Evolutionary conservation across 805 yeast genomes (phyloP).

Genomic region (Pichia membranifaciens): DNA sequence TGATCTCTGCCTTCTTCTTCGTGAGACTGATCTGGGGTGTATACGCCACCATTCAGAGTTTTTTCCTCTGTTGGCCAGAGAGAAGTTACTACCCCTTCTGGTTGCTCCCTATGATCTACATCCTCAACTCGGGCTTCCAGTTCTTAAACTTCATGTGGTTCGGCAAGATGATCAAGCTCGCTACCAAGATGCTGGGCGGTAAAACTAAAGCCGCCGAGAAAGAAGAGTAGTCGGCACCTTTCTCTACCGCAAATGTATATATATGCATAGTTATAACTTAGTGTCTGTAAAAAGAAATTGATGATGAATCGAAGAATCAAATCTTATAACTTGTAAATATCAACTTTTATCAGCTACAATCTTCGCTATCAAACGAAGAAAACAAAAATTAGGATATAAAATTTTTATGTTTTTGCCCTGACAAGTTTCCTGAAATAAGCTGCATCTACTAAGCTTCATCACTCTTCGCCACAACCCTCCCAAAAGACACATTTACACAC

Average conservation of each 20-base stretch:
- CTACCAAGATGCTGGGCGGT: slow-evolving; percentile 24
- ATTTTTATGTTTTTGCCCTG: too few species aligned
- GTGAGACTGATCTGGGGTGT: slow-evolving; percentile 87
- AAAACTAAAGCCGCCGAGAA: not conserved
- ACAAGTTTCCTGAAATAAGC: too few species aligned
- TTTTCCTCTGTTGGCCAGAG: slow-evolving; percentile 38
- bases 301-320: too few species aligned
- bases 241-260: too few species aligned
- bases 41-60: slow-evolving; percentile 57
- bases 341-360: too few species aligned
- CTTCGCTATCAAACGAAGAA: too few species aligned
- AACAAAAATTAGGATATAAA: not conserved
- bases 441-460: too few species aligned
- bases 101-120: slow-evolving; percentile 45
- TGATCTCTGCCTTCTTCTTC: slow-evolving; percentile 65
- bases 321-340: too few species aligned
- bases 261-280: too few species aligned
- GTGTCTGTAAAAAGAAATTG: too few species aligned
- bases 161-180: slow-evolving; percentile 72
- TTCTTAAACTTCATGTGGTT: slow-evolving; percentile 81
- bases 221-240: not conserved
- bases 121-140: slow-evolving; percentile 58
- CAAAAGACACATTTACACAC: too few species aligned
- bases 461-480: too few species aligned
- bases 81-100: slow-evolving; percentile 39